A percentile compares a stretch with the other conserved stretches of the same genome.
Evolutionary conservation across 2,329 filamentous ascomycete genomes (phyloP).

Genomic region (Hawksworthiomyces lignivorus): DNA sequence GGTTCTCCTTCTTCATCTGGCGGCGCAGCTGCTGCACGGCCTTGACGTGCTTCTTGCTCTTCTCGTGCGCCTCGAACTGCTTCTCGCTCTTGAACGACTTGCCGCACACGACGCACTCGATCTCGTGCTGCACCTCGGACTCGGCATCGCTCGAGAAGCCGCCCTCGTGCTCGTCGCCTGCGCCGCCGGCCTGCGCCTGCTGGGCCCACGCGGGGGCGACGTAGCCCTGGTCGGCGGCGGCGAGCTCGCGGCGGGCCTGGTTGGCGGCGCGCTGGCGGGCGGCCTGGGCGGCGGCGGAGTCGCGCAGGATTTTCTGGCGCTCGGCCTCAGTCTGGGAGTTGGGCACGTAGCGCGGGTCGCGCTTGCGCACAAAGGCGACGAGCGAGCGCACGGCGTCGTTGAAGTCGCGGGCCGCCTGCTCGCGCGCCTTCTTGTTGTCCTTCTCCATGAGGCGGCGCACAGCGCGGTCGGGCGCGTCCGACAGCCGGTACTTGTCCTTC

Average conservation of each 20-base stretch:
- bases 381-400: constrained; percentile 86
- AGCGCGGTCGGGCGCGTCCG: constrained; percentile 80
- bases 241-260: constrained; percentile 52
- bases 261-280: constrained; percentile 75
- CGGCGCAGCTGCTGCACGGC: constrained; percentile 70
- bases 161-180: constrained; percentile 33
- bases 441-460: constrained; percentile 85
- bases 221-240: constrained; percentile 36
- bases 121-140: constrained; percentile 45
- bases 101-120: constrained; percentile 71
- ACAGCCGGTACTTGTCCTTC: constrained; percentile 76
- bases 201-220: constrained; percentile 70
- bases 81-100: constrained; percentile 85
- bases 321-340: constrained; percentile 74
- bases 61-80: constrained; percentile 85
- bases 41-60: constrained; percentile 93
- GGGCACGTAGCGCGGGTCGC: constrained; percentile 76
- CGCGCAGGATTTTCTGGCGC: constrained; percentile 67
- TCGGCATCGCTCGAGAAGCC: constrained; percentile 57
- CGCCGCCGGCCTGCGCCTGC: constrained; percentile 43
- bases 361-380: constrained; percentile 80
- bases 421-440: constrained; percentile 78
- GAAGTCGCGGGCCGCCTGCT: constrained; percentile 78
- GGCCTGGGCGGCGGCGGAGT: constrained; percentile 76
- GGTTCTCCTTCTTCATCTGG: constrained; percentile 78